Evolutionary conservation across 495 filamentous ascomycete genomes (phyloP), one percentile per base, ranked within the genome.

Genomic region (Pyrenula massariospora): DNA sequence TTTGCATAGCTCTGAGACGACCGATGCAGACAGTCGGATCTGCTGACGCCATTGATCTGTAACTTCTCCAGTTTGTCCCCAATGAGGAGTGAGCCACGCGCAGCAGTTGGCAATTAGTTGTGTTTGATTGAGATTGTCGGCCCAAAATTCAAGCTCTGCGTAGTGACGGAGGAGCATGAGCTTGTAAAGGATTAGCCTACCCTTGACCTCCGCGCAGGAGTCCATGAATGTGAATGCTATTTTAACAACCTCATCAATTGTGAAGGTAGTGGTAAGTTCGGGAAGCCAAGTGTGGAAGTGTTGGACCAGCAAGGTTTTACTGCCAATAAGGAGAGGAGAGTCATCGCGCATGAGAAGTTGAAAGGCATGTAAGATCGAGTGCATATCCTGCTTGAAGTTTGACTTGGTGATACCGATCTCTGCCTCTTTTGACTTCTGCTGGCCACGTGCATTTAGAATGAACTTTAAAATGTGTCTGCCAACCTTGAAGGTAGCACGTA

Each of bases 211-310:
- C 10, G 82, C 80, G 71, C 93, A 97, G 11, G 93, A 87, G 65
- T 95, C 89, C 75, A 99, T 84, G 64, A 97, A 95, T 66, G 89
- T 88, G 54, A 91, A 86, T 22, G 92, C 90, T 53, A 97, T 84
- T 63, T 95, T 84, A 54, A 96, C 70, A 57, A 96, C 93, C 66
- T 99, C 91, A 57, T 87, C 86, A 0, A 84, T 82, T 12, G 75
- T 81, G 62, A 99, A 78, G 31, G 91, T 75, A 12, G 83, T 81
- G 2, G 81, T 79, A 5, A 97, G 80, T 60, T 95, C 91, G 0
- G 93, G 94, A 11, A 99, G 73, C 93, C 93, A 97, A 1, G 87
- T 84, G 66, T 97, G 93, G 67, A 97, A 95, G 69, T 97, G 87
- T 66, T 99, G 93, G 19, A 97, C 91, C 3, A 94, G 87, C 25